Evolutionary conservation across 306 rosid genomes (phyloP), one percentile per base, ranked within the genome.

Genomic region (Sechiopsis laciniata): DNA sequence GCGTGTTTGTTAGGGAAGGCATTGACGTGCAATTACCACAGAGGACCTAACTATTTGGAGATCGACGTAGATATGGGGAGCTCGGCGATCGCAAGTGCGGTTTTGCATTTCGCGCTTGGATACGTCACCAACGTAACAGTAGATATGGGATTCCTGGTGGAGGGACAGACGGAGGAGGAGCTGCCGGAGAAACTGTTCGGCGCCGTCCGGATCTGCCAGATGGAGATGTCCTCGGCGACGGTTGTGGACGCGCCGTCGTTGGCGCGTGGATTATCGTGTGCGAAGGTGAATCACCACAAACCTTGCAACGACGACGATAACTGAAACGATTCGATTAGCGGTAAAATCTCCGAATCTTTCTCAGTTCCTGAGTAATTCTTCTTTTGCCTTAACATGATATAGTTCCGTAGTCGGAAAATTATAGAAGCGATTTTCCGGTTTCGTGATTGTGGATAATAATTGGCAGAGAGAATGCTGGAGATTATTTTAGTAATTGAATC

Each of bases 61-160:
- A 83, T 90, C 19, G 98, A 92, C 74, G 98, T 92, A 9, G 98
- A 92, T 76, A 92, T 92, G 72, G 96, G 91, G 2, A 92, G 93
- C 83, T 90, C 91, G 0, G 84, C 93, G 13, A 87, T 92, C 32
- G 98, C 98, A 0, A 92, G 80, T 73, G 98, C 98, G 20, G 84
- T 92, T 72, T 45, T 92, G 56, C 89, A 81, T 78, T 90, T 92
- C 13, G 96, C 98, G 6, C 76, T 92, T 80, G 92, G 96, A 24
- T 92, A 61, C 56, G 96, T 92, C 74, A 88, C 96, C 17, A 87
- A 80, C 85, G 93, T 92, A 10, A 83, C 90, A 15, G 85, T 92
- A 65, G 96, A 92, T 57, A 90, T 92, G 96, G 96, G 98, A 12
- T 92, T 92, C 54, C 80, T 92, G 50, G 96, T 90, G 80, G 98